Base-by-base conservation (phyloP, 306 rosid species). In the Cicer cuneatum region DNA sequence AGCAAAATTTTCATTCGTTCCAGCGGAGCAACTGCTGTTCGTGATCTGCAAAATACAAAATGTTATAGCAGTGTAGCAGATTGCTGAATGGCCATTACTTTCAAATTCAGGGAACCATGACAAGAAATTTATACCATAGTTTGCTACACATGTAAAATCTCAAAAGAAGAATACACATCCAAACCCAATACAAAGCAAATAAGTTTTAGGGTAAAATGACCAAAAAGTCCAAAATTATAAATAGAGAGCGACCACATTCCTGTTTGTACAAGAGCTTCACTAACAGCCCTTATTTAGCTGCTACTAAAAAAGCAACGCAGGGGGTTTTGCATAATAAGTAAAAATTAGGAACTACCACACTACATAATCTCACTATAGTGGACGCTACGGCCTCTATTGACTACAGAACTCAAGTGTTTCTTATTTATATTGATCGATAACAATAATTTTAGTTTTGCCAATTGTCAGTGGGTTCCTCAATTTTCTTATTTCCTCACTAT, bases 1-100 rank as follows among this genome's bases (percentile, higher is more conserved):
- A 95, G 86, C 85, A 95, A 89, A 79, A 95, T 95, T 84, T 95
- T 95, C 90, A 95, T 67, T 49, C 99, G 89, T 77, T 95, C 99
- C 76, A 95, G 82, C 9, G 99, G 99, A 75, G 99, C 99, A 82
- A 95, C 99, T 16, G 98, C 99, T 1, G 99, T 95, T 45, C 99
- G 95, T 65, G 99, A 95, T 81, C 99, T 95, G 92, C 81, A 81
- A 8, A 38, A 60, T 24, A 79, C 64, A 15, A 62, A 78, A 56
- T 7, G 7, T 0, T 53, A 18, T 14, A 13, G 7, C 15, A 12
- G 15, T 46, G 15, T 52, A 52, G 58, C 29, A 7, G 12, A 29
- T 52, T 16, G 29, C 24, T 1, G 59, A 2, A 16, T 8, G 60
- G 35, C 35, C 7, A 1, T 18, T 54, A 18, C 5, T 2, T 19